Base-by-base conservation (phyloP, 768 basidiomycete genomes). In the Trametes cubensis region DNA sequence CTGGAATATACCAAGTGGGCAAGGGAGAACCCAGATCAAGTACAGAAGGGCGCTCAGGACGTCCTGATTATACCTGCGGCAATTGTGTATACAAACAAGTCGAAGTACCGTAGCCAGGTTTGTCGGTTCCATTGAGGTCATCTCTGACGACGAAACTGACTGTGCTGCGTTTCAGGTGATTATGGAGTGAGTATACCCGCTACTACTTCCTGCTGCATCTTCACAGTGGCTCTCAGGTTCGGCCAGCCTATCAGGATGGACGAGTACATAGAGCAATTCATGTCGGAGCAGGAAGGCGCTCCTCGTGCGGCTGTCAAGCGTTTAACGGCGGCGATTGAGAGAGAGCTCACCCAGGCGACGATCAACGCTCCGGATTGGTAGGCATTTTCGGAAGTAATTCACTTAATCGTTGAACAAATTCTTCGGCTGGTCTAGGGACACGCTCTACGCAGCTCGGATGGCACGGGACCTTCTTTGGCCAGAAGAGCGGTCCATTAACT, bases 291-390 rank as follows among this genome's bases (percentile, higher is more conserved):
- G 26, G 90, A 92, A 66, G 88, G 86, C 3, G 85, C 83, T 1
- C 77, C 86, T 45, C 87, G 93, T 58, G 77, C 82, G 59, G 92
- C 94, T 20, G 95, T 93, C 66, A 98, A 98, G 78, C 81, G 85
- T 61, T 79, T 99, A 60, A 95, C 95, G 26, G 83, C 82, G 58
- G 75, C 78, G 25, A 87, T 98, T 58, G 88, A 93, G 74, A 72
- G 72, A 13, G 85, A 86, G 70, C 77, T 99, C 63, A 73, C 87
- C 23, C 84, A 85, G 73, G 77, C 88, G 40, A 97, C 92, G 7
- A 83, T 98, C 61, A 98, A 99, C 71, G 92, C 94, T 14, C 88
- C 92, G 34, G 93, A 98, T 74, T 99, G 97, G 95, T 94, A 80
- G 59, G 82, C 80, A 15, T 38, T 23, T 30, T n/a, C 15, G 46